Percentiles rank a stretch among this genome's conserved stretches.
Evolutionary conservation across 2,329 filamentous ascomycete genomes (phyloP).

Genomic region (Plectosphaerella plurivora): DNA sequence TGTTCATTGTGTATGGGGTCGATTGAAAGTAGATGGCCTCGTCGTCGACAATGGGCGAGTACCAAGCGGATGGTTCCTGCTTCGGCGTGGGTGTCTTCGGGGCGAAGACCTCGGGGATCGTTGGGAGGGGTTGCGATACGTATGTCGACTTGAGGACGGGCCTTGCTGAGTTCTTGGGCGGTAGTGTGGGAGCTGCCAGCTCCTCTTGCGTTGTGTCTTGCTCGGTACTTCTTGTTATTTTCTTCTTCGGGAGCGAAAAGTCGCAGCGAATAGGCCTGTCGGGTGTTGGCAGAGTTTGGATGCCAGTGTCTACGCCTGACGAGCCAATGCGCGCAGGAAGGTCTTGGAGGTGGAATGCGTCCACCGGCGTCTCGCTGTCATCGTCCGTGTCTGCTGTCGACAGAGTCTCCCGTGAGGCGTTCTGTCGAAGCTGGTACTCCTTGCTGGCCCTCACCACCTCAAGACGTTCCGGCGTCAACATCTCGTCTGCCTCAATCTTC

Average conservation of each 20-base stretch:
- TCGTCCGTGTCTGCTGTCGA: constrained; percentile 19
- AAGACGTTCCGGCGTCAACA: constrained; percentile 45
- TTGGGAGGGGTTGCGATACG: constrained; percentile 25
- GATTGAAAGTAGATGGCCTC: constrained; percentile 44
- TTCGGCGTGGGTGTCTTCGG: constrained; percentile 8
- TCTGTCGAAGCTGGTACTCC: constrained; percentile 22
- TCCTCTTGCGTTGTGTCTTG: constrained; percentile 4
- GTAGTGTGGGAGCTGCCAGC: constrained; percentile 14
- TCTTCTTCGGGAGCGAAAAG: constrained; percentile 14
- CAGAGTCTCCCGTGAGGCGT: constrained; percentile 21
- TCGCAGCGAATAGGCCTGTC: constrained; percentile 16
- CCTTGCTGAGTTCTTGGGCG: constrained; percentile 21
- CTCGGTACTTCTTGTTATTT: too few species aligned
- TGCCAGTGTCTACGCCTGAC: constrained; percentile 22
- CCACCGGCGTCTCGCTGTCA: constrained; percentile 34
- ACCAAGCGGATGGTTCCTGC: not conserved
- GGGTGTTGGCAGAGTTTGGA: constrained; percentile 20
- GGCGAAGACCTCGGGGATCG: constrained; percentile 34
- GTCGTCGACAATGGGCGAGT: constrained; percentile 28
- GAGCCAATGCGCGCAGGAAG: constrained; percentile 37
- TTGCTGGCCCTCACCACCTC: constrained; percentile 16
- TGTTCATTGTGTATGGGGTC: constrained; percentile 44
- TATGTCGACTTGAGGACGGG: constrained; percentile 8
- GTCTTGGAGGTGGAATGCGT: constrained; percentile 46
- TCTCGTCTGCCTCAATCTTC: constrained; percentile 54